Base-by-base conservation (phyloP, 2,329 filamentous ascomycete species). In the Aschersonia sp. region DNA sequence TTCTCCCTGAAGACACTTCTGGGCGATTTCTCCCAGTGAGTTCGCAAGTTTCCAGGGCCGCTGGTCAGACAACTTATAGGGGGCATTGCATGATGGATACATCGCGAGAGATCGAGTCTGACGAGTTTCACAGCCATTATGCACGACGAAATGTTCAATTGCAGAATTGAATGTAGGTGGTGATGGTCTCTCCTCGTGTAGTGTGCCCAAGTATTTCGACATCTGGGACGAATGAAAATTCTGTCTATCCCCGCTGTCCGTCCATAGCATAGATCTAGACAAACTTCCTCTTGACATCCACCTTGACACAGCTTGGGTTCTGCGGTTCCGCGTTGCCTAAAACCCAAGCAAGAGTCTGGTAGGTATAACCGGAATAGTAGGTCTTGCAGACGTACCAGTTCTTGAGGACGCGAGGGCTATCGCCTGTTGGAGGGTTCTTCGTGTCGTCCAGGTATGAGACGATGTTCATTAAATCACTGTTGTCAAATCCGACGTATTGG, bases 401-500 rank as follows among this genome's bases (percentile, higher is more conserved):
- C 43, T 46, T 47, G 22, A 54, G 48, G 12, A 49, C 55, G 32
- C n/a, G 45, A 5, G 40, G 14, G 1, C 31, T 41, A 44, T 31
- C 9, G n/a, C 29, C 30, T 4, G 39, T 45, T 7, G 52, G 50
- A 30, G 51, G 51, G 5, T 5, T 40, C 10, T 35, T 32, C 2
- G 50, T 53, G 48, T 57, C 52, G 41, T 58, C 50, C 32, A 54
- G 32, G 47, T 51, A 53, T 50, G 43, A 49, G 22, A 54, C 12
- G 46, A 55, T 40, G 42, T 46, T 48, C 22, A 57, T 32, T 1
- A 31, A 41, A 11, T 48, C 41, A 6, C 51, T 44, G n/a, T 49
- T 47, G 44, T 55, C 54, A 46, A 58, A 57, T 51, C 52, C 53
- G 30, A 57, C 53, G 48, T 50, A 50, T 51, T 58, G 57, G 44